Evolutionary conservation across 2,329 filamentous ascomycete species (phyloP).

Genomic region (Monilinia aucupariae): DNA sequence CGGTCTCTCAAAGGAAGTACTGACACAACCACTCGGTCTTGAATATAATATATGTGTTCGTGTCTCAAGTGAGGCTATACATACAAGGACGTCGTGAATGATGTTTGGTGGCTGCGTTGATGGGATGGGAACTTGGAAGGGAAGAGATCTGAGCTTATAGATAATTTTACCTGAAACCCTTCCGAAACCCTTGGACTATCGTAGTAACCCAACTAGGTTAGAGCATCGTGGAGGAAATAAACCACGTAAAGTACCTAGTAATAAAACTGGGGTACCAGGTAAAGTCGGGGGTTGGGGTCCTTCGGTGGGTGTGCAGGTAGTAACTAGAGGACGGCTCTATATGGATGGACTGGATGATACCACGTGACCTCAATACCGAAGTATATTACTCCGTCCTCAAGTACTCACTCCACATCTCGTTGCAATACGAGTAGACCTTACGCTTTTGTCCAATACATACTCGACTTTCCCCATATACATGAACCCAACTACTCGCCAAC

Average conservation of each 20-base stretch:
- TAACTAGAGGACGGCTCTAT: too few relatives aligned
- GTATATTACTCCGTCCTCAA: too few relatives aligned
- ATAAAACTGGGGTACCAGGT: not conserved
- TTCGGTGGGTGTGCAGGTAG: not conserved
- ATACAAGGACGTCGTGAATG: not conserved
- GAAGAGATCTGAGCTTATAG: too few relatives aligned
- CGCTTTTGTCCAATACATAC: too few relatives aligned
- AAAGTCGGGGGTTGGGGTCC: too few relatives aligned
- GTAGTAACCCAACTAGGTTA: too few relatives aligned
- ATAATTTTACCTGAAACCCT: too few relatives aligned
- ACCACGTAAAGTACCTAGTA: not conserved
- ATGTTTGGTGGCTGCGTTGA: not conserved
- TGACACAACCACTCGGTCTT: slow-evolving; percentile 5
- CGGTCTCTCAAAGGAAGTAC: not conserved
- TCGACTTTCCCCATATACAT: not conserved
- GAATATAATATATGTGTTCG: not conserved
- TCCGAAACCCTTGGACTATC: too few relatives aligned
- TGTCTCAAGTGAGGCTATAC: not conserved
- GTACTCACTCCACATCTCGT: not conserved
- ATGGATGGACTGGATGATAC: not conserved
- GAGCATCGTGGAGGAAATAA: not conserved
- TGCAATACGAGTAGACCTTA: too few relatives aligned
- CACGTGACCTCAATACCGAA: too few relatives aligned
- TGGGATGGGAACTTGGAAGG: not conserved
- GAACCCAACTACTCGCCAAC: not conserved